phyloP scores from a whole-genome alignment of 2,329 filamentous ascomycete species.

The Epichloe amarillans region DNA sequence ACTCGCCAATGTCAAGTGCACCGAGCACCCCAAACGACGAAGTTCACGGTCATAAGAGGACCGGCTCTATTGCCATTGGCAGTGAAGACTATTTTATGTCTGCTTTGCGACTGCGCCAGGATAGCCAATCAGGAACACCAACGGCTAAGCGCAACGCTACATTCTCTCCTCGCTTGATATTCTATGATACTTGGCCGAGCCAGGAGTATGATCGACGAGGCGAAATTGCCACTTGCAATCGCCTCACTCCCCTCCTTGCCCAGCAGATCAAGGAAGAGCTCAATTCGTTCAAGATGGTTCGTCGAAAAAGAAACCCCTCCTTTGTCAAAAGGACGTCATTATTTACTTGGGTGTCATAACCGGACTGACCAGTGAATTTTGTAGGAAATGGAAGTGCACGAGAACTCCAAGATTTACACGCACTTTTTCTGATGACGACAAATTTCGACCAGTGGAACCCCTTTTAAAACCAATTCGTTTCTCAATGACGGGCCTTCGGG shows the following conservation, averaged over 20 bases:
- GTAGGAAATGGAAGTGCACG: slow-evolving; percentile 99
- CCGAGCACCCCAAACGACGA: slow-evolving; percentile 83
- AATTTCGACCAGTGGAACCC: slow-evolving; percentile 9
- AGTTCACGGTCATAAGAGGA: slow-evolving; percentile 49
- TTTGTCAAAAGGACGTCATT: not conserved
- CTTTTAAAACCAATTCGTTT: slow-evolving; percentile 16
- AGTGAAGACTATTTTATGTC: slow-evolving; percentile 86
- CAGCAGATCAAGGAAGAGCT: slow-evolving; percentile 99
- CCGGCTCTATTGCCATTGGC: slow-evolving; percentile 58
- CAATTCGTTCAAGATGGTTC: slow-evolving; percentile 92
- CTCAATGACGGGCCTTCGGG: slow-evolving; percentile 11
- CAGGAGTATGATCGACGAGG: slow-evolving; percentile 93
- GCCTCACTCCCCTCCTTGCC: slow-evolving; percentile 87
- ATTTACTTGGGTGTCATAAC: not conserved
- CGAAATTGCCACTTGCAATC: slow-evolving; percentile 95
- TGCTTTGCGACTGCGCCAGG: slow-evolving; percentile 56
- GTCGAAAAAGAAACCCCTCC: not conserved
- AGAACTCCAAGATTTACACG: slow-evolving; percentile 97
- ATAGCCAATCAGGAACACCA: slow-evolving; percentile 71
- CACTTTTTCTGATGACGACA: slow-evolving; percentile 82
- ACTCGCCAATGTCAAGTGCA: slow-evolving; percentile 73
- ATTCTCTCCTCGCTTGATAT: slow-evolving; percentile 88
- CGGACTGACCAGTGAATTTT: not conserved
- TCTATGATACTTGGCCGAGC: slow-evolving; percentile 92
- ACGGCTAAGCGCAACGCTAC: slow-evolving; percentile 54